phyloP scores from a whole-genome alignment of 352 stramenopile genomes.

The Phytopythium aichiense region DNA sequence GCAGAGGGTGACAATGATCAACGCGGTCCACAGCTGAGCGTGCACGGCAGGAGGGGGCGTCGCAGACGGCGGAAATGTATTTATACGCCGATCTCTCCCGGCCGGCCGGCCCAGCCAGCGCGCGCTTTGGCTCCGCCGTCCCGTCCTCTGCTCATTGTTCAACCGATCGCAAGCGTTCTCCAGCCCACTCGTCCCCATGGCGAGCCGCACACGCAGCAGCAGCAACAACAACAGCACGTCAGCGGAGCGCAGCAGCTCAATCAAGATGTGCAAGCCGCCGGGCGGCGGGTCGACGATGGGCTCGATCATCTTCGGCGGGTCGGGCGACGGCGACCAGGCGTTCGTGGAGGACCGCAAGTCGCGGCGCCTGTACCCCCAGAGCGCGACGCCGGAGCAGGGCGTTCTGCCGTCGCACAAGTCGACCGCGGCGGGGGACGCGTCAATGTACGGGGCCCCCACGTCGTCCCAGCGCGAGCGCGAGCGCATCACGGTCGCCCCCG shows the following conservation, averaged over 20 bases:
- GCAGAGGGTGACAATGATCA: no score
- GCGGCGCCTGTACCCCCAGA: conserved; percentile 26
- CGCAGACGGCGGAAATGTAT: neutral
- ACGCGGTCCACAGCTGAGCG: no score
- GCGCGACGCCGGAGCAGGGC: conserved; percentile 31
- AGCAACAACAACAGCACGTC: conserved; percentile 27
- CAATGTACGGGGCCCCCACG: conserved; percentile 36
- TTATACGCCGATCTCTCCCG: conserved; percentile 3
- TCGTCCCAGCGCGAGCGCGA: conserved; percentile 36
- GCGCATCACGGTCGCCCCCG: conserved; percentile 29
- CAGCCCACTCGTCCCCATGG: neutral
- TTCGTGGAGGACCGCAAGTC: conserved; percentile 57
- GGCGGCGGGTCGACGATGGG: conserved; percentile 40
- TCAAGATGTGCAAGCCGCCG: conserved; percentile 39
- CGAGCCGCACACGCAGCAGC: conserved; percentile 23
- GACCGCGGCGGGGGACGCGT: conserved; percentile 28
- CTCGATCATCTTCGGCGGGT: conserved; percentile 42
- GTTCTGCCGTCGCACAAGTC: neutral
- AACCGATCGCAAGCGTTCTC: neutral
- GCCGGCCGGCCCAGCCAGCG: neutral
- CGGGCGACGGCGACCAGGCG: conserved; percentile 22
- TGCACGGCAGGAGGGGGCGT: no score
- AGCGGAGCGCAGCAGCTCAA: conserved; percentile 34
- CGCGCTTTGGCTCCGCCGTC: neutral
- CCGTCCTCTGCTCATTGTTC: neutral